Conservation (phyloP, 2,329 filamentous ascomycete species). For the Apiospora sp. region DNA sequence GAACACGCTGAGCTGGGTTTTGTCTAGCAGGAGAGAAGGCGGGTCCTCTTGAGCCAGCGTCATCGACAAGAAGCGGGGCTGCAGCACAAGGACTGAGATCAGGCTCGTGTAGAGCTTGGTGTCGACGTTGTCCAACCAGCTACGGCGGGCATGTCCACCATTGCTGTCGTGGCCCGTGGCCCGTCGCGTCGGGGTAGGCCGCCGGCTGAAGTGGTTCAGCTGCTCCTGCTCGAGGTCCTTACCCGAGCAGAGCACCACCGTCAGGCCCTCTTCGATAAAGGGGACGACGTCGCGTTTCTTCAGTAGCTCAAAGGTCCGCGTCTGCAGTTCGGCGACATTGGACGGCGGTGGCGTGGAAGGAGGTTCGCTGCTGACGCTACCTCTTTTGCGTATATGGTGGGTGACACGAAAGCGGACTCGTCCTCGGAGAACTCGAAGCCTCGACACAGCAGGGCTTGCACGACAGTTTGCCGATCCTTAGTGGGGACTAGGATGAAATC, state of each 20-base stretch:
- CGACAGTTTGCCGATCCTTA: conserved; percentile 76
- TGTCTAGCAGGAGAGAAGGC: conserved; percentile 77
- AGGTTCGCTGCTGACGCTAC: conserved; percentile 48
- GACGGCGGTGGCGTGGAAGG: conserved; percentile 80
- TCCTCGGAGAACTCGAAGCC: conserved; percentile 86
- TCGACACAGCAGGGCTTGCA: conserved; percentile 76
- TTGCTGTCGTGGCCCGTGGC: conserved; percentile 43
- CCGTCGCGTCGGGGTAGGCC: conserved; percentile 46
- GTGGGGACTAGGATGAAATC: conserved; percentile 93
- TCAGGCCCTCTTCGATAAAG: conserved; percentile 71
- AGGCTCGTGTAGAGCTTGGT: conserved; percentile 69
- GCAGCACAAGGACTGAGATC: conserved; percentile 66
- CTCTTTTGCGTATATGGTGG: conserved; percentile 49
- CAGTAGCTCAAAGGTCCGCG: conserved; percentile 84
- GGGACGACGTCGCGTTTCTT: conserved; percentile 79
- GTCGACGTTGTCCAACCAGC: conserved; percentile 68
- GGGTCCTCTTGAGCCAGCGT: conserved; percentile 78
- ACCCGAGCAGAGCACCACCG: conserved; percentile 84
- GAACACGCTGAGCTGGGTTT: conserved; percentile 69
- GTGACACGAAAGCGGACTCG: conserved; percentile 72
- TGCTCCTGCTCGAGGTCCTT: conserved; percentile 50
- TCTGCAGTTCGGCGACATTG: conserved; percentile 80
- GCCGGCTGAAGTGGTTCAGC: conserved; percentile 47
- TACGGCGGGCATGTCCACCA: conserved; percentile 37
- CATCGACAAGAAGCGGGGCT: conserved; percentile 76